A percentile compares a stretch with the other conserved stretches of the same genome.
phyloP scores from a whole-genome alignment of 371 early-diverging fungal species.

The Mortierella sp. region DNA sequence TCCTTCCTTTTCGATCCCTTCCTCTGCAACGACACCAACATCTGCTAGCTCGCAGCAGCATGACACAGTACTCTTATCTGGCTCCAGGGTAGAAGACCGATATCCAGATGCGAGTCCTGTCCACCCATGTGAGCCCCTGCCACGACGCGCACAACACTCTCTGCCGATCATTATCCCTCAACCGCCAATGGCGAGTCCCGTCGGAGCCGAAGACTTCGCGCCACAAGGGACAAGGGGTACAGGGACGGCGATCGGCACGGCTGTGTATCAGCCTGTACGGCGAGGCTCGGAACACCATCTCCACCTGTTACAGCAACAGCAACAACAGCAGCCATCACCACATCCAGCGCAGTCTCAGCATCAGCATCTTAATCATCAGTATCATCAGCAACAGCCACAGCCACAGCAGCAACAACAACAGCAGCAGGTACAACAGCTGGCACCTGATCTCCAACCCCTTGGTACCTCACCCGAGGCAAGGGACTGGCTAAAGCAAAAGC shows the following conservation, averaged over 20 bases:
- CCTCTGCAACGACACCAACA: slow-evolving; percentile 42
- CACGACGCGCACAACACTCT: slow-evolving; percentile 26
- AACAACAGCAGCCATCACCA: no score
- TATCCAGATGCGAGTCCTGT: slow-evolving; percentile 12
- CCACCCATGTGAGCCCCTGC: background rate
- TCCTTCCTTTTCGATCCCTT: slow-evolving; percentile 37
- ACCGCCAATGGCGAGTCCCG: slow-evolving; percentile 6
- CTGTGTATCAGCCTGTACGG: slow-evolving; percentile 20
- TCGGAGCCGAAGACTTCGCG: slow-evolving; percentile 1
- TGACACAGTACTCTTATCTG: slow-evolving; percentile 5
- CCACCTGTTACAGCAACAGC: slow-evolving; percentile 25
- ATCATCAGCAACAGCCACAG: background rate
- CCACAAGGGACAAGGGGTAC: background rate
- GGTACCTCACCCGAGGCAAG: slow-evolving; percentile 51
- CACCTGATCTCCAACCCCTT: slow-evolving; percentile 22
- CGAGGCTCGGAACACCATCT: slow-evolving; percentile 44
- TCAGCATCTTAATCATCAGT: background rate
- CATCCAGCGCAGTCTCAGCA: background rate
- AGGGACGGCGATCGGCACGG: slow-evolving; percentile 25
- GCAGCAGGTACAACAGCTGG: slow-evolving; percentile 9
- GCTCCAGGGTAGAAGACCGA: slow-evolving; percentile 1
- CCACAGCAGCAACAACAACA: background rate
- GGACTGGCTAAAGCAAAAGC: slow-evolving; percentile 52
- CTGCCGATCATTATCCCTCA: slow-evolving; percentile 41
- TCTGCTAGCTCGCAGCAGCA: slow-evolving; percentile 14